Evolutionary conservation across 306 rosid species (phyloP).

Genomic region (Dryas octopetala): DNA sequence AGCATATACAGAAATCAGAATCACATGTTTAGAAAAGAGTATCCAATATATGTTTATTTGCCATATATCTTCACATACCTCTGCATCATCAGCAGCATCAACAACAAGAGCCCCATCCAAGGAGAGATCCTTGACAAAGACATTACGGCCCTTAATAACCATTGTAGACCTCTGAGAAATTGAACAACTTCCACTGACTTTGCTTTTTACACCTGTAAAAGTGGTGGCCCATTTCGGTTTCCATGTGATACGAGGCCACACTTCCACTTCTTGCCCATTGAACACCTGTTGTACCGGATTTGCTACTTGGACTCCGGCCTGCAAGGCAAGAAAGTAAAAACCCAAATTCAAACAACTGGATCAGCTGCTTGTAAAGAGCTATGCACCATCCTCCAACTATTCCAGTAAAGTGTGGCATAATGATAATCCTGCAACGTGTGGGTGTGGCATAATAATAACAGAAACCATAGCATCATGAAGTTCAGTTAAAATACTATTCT

Average conservation of each 20-base stretch:
- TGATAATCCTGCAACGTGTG: background rate
- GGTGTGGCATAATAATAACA: background rate
- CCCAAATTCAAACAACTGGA: background rate
- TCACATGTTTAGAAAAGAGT: background rate
- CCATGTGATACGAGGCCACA: slow-evolving; percentile 86
- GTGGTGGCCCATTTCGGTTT: slow-evolving; percentile 92
- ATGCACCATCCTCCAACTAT: background rate
- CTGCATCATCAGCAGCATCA: slow-evolving; percentile 58
- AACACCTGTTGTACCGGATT: slow-evolving; percentile 68
- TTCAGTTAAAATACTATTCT: slow-evolving; percentile 1
- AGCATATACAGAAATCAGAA: background rate
- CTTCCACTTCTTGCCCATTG: slow-evolving; percentile 89
- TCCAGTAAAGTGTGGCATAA: background rate
- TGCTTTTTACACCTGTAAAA: slow-evolving; percentile 62
- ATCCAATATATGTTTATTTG: background rate
- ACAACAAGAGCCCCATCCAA: slow-evolving; percentile 83
- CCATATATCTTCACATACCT: slow-evolving; percentile 46
- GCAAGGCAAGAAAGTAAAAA: slow-evolving; percentile 21
- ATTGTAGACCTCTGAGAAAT: slow-evolving; percentile 79
- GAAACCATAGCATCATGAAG: background rate
- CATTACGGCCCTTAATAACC: slow-evolving; percentile 64
- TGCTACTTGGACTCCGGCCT: slow-evolving; percentile 84
- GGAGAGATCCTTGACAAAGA: slow-evolving; percentile 61
- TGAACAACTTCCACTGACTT: slow-evolving; percentile 63
- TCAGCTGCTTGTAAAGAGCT: background rate